A percentile compares a stretch with the other conserved stretches of the same genome.
phyloP scores from a whole-genome alignment of 2,329 filamentous ascomycete genomes.

The Fusarium xylarioides region DNA sequence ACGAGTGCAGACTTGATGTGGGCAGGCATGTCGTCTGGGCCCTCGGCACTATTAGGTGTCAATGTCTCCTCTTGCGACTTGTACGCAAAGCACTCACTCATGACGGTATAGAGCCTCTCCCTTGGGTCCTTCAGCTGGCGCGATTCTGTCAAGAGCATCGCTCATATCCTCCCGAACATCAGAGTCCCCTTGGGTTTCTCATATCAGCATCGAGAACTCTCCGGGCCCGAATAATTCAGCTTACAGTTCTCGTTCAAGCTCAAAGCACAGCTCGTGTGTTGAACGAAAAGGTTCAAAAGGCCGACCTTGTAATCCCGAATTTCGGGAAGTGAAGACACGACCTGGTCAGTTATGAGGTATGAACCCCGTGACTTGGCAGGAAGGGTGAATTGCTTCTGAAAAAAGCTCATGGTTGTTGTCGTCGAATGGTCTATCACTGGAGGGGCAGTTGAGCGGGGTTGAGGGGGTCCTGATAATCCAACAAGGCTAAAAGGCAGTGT shows the following conservation, averaged over 20 bases:
- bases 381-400: conserved; percentile 85
- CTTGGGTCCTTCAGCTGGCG: conserved; percentile 77
- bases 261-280: conserved; percentile 93
- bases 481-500: conserved; percentile 57
- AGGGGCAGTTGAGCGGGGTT: conserved; percentile 44
- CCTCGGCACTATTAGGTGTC: conserved; percentile 70
- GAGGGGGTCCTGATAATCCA: conserved; percentile 43
- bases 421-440: conserved; percentile 36
- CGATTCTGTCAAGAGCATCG: conserved; percentile 90
- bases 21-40: conserved; percentile 94
- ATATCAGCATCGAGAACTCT: conserved; percentile 49
- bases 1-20: conserved; percentile 93
- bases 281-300: conserved; percentile 87
- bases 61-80: neutral
- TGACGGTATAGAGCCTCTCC: conserved; percentile 83
- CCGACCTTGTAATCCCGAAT: conserved; percentile 85
- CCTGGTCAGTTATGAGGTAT: conserved; percentile 86
- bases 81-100: conserved; percentile 45
- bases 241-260: conserved; percentile 89
- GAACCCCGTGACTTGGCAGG: conserved; percentile 80
- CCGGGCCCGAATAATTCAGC: conserved; percentile 1
- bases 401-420: conserved; percentile 71
- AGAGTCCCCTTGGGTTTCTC: conserved; percentile 61
- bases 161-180: conserved; percentile 95
- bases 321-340: conserved; percentile 78